Evolutionary conservation across 192 early-diverging fungal species (phyloP), one percentile per base, ranked within the genome.

Genomic region (Thoreauomyces humboldtii): DNA sequence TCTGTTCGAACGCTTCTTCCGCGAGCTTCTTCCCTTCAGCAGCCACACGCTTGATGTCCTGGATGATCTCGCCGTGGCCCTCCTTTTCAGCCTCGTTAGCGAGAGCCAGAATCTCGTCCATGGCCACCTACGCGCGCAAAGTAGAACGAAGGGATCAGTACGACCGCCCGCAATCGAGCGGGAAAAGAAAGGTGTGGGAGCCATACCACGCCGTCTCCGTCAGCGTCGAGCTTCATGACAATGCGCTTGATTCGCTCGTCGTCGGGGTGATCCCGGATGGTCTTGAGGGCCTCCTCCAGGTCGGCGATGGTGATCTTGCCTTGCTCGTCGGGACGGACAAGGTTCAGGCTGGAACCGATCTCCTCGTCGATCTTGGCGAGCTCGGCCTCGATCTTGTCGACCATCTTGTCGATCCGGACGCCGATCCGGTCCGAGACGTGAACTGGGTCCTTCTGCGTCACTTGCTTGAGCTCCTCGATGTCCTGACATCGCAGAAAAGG

Each of bases 371-470:
- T 79, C 34, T 86, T 82, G 43, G 80, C 67, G 14, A 92, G 56
- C 61, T 93, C 90, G 43, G 76, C 74, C 59, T 91, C 89, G 25
- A 93, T 79, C 59, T 81, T 83, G 45, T 69, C 62, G 58, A 93
- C 81, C 90, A 93, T 90, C 76, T 89, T 91, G 69, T 91, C 88
- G 7, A 93, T 78, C 22, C 83, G 84, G 38, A 75, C 73, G 11
- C 86, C 81, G 59, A 93, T 74, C 27, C 82, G 74, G 37, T 75
- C 65, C 6, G 82, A 75, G 2, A 81, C 74, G 50, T 87, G 86
- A 45, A 81, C 68, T 12, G 84, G 71, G 48, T 83, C 74, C 58
- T 69, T 73, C 31, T 81, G 73, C 15, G 78, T 81, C 7, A 83
- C 50, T 45, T 73, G 65, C 63, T 78, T 75, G 32, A 82, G 66